Conservation (phyloP, 2,329 filamentous ascomycete genomes). For the Drechslera avenae region DNA sequence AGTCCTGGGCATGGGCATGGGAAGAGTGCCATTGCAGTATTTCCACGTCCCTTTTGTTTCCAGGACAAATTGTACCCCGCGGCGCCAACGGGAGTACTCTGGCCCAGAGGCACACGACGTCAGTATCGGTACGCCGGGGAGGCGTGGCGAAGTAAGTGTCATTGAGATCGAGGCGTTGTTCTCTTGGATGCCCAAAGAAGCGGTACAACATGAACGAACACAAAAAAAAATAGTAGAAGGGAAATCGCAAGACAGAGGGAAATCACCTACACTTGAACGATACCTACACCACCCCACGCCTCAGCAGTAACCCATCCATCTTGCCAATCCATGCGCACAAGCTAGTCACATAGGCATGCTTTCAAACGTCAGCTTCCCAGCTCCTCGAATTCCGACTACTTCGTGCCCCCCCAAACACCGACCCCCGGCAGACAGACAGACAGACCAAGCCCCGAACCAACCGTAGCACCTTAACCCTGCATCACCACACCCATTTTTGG, state of each 20-base stretch:
- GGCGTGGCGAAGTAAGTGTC: conserved; percentile 33
- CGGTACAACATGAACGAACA: neutral
- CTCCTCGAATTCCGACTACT: no score
- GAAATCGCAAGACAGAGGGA: neutral
- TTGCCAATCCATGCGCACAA: no score
- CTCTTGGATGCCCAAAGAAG: neutral
- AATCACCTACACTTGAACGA: conserved; percentile 2
- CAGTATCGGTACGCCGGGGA: conserved; percentile 39
- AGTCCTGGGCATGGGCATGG: conserved; percentile 44
- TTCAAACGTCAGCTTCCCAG: no score
- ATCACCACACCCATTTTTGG: no score
- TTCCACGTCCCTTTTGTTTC: conserved; percentile 41
- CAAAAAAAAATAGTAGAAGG: neutral
- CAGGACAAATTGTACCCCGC: conserved; percentile 38
- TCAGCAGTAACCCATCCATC: neutral
- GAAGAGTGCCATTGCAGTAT: conserved; percentile 38
- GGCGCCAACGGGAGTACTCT: conserved; percentile 42
- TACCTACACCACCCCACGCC: neutral
- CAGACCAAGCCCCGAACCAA: no score
- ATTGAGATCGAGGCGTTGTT: conserved; percentile 12
- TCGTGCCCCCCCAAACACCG: no score
- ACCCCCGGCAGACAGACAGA: no score
- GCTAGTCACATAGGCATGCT: no score
- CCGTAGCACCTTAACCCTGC: no score
- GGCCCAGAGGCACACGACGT: conserved; percentile 34